Evolutionary conservation across 192 early-diverging fungal species (phyloP).

Genomic region (Linnemannia hyalina): DNA sequence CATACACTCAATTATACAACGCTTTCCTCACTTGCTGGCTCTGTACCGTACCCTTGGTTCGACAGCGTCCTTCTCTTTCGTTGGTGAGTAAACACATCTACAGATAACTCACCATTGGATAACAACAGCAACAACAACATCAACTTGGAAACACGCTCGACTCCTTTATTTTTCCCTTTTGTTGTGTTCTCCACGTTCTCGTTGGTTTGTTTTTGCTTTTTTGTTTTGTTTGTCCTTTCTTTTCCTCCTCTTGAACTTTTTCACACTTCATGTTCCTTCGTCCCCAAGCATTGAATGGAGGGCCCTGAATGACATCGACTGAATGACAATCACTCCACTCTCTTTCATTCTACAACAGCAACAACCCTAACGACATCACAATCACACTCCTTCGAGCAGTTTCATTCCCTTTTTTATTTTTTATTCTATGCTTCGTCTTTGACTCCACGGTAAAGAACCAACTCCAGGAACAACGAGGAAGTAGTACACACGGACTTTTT

Average conservation of each 20-base stretch:
- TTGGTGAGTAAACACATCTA: slow-evolving; percentile 2
- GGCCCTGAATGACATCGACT: neutral
- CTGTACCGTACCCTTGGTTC: slow-evolving; percentile 7
- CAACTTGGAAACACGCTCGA: neutral
- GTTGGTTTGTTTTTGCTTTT: neutral
- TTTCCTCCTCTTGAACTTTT: neutral
- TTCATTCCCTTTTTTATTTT: neutral
- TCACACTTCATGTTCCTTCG: neutral
- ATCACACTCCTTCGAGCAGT: neutral
- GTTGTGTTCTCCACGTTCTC: neutral
- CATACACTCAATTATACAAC: neutral
- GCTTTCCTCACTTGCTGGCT: neutral
- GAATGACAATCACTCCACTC: neutral
- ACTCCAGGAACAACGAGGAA: neutral
- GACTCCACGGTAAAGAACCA: neutral
- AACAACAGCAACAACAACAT: neutral
- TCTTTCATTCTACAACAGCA: neutral
- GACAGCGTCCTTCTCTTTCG: neutral
- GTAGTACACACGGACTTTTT: neutral
- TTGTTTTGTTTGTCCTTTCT: neutral
- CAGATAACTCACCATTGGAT: neutral
- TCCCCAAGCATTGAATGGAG: neutral
- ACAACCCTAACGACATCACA: neutral
- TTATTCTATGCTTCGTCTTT: neutral
- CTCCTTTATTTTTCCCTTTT: neutral